Percentiles rank a stretch among this genome's conserved stretches.
These are phyloP conservation scores for Heliamphora pulchella DNA, from an alignment of 179 eudicot species.

Conservation along the genomic window DNA sequence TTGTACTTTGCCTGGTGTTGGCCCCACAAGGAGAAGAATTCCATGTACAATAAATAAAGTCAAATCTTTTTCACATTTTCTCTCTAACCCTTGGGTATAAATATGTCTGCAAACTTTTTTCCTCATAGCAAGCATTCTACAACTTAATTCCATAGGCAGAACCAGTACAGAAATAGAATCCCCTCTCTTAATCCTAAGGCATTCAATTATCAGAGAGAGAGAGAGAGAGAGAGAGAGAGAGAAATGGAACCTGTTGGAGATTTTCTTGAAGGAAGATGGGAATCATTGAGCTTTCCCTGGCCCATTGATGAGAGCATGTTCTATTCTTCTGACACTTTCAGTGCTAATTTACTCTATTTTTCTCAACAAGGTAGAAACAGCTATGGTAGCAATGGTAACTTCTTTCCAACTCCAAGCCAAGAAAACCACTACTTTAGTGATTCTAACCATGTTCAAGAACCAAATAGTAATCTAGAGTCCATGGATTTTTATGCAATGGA, in stretches of 20 bases:
- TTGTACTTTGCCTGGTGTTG: constrained; percentile 28
- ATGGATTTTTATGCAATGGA: constrained; percentile 16
- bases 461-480: constrained; percentile 19
- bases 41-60: constrained; percentile 12
- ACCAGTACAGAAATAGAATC: no score
- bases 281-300: constrained; percentile 29
- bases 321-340: constrained; percentile 12
- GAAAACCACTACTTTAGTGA: constrained; percentile 16
- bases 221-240: not conserved
- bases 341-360: constrained; percentile 19
- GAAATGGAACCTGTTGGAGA: constrained; percentile 35
- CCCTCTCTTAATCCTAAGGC: no score
- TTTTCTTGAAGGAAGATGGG: constrained; percentile 52
- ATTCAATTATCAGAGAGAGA: no score
- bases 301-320: constrained; percentile 3
- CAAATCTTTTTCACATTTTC: constrained; percentile 12
- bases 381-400: constrained; percentile 9
- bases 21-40: constrained; percentile 29
- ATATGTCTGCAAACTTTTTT: constrained; percentile 15
- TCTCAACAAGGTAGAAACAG: constrained; percentile 31
- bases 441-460: constrained; percentile 16
- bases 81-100: constrained; percentile 20
- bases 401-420: constrained; percentile 18
- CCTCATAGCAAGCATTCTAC: not conserved
- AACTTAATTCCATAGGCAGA: not conserved